Conservation (phyloP, 1,284 basidiomycete genomes). For the Ustilago loliicola region DNA sequence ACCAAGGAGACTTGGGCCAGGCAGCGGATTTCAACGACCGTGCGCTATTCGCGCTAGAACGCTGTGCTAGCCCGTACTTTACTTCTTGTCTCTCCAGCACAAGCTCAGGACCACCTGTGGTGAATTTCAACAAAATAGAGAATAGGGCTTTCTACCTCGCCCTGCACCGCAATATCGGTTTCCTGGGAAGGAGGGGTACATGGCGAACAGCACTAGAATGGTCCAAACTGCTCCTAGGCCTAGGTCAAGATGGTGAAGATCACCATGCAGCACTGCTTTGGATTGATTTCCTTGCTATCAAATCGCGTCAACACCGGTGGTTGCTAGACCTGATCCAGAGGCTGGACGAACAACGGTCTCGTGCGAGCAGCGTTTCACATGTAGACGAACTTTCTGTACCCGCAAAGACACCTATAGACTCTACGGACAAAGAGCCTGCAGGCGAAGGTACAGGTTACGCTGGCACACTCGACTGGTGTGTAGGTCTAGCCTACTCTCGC, state of each 20-base stretch:
- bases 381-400: conserved; percentile 38
- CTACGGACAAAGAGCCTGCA: conserved; percentile 34
- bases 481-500: conserved; percentile 59
- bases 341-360: conserved; percentile 52
- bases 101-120: conserved; percentile 56
- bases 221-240: conserved; percentile 64
- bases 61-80: conserved; percentile 60
- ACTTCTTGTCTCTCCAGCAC: conserved; percentile 58
- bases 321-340: conserved; percentile 54
- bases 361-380: conserved; percentile 17
- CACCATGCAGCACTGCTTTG: conserved; percentile 68
- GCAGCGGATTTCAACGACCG: conserved; percentile 67
- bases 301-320: conserved; percentile 62
- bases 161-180: conserved; percentile 64
- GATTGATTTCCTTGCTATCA: conserved; percentile 69
- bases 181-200: conserved; percentile 64
- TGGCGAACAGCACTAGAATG: conserved; percentile 70
- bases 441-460: conserved; percentile 34
- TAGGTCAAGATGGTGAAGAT: conserved; percentile 59
- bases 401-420: conserved; percentile 55
- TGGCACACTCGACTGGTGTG: conserved; percentile 66
- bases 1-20: conserved; percentile 69
- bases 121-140: conserved; percentile 65
- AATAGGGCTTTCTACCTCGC: conserved; percentile 68
- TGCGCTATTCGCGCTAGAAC: conserved; percentile 67